Conservation (phyloP, 1,284 basidiomycete genomes). For the Chalciporus sp. region DNA sequence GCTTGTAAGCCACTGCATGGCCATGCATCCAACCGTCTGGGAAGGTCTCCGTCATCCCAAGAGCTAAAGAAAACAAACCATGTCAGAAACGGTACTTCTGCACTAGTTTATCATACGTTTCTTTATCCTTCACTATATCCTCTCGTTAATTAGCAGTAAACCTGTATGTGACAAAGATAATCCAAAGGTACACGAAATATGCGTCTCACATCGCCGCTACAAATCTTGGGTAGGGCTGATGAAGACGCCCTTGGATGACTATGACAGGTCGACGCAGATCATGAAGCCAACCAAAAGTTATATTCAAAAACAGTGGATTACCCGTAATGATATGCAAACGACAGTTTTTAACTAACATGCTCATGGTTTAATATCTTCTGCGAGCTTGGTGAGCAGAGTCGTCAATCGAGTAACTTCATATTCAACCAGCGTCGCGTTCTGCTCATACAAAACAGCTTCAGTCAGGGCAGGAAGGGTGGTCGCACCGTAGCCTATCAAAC, state of each 20-base stretch:
- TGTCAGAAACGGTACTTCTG: neutral
- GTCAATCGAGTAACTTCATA: slow-evolving; percentile 68
- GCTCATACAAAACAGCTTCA: slow-evolving; percentile 76
- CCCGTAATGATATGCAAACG: neutral
- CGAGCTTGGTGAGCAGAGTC: slow-evolving; percentile 55
- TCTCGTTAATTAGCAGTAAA: slow-evolving; percentile 19
- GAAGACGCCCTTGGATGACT: too few relatives aligned
- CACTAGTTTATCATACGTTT: slow-evolving; percentile 13
- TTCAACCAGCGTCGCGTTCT: slow-evolving; percentile 60
- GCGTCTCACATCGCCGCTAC: neutral
- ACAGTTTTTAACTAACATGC: neutral
- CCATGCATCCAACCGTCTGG: slow-evolving; percentile 33
- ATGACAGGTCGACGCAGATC: too few relatives aligned
- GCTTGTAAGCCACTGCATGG: slow-evolving; percentile 37
- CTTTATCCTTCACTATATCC: slow-evolving; percentile 18
- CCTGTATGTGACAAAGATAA: slow-evolving; percentile 11
- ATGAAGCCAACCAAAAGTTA: neutral
- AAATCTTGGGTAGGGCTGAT: neutral
- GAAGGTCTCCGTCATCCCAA: slow-evolving; percentile 25
- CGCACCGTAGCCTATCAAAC: slow-evolving; percentile 73
- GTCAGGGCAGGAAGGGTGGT: slow-evolving; percentile 84
- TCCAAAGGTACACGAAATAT: neutral
- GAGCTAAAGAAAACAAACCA: slow-evolving; percentile 1
- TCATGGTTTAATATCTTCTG: slow-evolving; percentile 40
- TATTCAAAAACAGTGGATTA: neutral